phyloP scores from a whole-genome alignment of 768 basidiomycete species.

The Pisolithus orientalis region DNA sequence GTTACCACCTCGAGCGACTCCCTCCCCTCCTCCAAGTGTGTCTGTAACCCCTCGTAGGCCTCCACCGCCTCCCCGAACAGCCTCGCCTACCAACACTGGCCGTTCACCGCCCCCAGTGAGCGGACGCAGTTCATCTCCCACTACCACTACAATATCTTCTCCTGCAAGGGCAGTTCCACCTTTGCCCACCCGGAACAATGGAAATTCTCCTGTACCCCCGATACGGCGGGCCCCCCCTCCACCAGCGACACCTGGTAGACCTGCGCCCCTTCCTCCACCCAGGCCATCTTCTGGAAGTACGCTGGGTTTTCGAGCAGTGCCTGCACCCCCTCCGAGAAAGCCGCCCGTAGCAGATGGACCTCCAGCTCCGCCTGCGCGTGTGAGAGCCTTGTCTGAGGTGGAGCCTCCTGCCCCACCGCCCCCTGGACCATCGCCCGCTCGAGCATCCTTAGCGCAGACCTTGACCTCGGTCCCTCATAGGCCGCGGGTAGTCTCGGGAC shows the following conservation, averaged over 20 bases:
- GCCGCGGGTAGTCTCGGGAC: constrained; percentile 20
- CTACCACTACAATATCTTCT: constrained; percentile 5
- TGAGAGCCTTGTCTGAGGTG: constrained; percentile 39
- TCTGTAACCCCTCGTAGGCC: constrained; percentile 24
- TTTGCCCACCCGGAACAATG: constrained; percentile 19
- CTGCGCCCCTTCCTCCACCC: constrained; percentile 41
- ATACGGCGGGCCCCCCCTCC: constrained; percentile 32
- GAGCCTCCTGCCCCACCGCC: constrained; percentile 28
- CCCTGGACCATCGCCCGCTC: constrained; percentile 17
- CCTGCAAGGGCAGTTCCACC: constrained; percentile 14
- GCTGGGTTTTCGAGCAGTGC: constrained; percentile 27
- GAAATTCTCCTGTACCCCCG: constrained; percentile 16
- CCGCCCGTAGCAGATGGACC: constrained; percentile 20
- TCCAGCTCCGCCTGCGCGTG: constrained; percentile 31
- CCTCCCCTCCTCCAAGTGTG: constrained; percentile 19
- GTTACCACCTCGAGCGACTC: constrained; percentile 31
- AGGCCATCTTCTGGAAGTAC: constrained; percentile 31
- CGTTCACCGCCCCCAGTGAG: constrained; percentile 24
- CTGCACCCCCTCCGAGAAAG: constrained; percentile 38
- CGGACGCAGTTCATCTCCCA: constrained; percentile 20
- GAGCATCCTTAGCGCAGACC: constrained; percentile 17
- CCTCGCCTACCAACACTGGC: constrained; percentile 20
- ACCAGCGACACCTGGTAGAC: constrained; percentile 31
- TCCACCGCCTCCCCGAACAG: constrained; percentile 27
- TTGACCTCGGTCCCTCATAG: constrained; percentile 14